These are phyloP conservation scores for Moniliophthora roreri DNA, from an alignment of 1,284 basidiomycete species.

Conservation along the genomic window DNA sequence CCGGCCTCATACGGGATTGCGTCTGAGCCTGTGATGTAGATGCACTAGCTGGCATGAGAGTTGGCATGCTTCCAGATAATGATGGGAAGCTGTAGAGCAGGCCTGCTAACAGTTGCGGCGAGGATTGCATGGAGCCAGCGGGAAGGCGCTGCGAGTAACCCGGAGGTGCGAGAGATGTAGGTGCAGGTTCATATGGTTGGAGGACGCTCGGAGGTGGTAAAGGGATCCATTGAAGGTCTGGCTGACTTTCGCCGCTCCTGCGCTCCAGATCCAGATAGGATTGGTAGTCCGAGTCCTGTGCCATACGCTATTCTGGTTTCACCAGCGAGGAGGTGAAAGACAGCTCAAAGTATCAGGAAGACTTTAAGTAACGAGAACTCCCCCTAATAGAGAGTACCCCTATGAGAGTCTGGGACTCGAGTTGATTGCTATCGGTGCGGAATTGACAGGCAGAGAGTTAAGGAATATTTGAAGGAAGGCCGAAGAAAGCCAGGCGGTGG, in stretches of 20 bases:
- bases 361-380: no score
- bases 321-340: background rate
- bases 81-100: background rate
- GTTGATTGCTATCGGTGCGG: no score
- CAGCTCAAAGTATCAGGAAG: background rate
- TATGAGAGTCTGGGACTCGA: no score
- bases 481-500: no score
- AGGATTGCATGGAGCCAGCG: background rate
- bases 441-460: no score
- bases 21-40: background rate
- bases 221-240: background rate
- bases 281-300: background rate
- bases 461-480: no score
- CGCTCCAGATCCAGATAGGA: background rate
- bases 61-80: background rate
- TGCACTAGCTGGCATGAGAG: background rate
- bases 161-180: background rate
- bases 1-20: background rate
- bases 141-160: background rate
- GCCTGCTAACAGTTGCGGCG: background rate
- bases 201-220: background rate
- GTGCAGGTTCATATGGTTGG: background rate
- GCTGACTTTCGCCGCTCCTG: background rate
- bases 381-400: no score
- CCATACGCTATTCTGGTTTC: background rate